Evolutionary conservation across 2,329 filamentous ascomycete species (phyloP).

Genomic region (Ophiostoma pallidulum): DNA sequence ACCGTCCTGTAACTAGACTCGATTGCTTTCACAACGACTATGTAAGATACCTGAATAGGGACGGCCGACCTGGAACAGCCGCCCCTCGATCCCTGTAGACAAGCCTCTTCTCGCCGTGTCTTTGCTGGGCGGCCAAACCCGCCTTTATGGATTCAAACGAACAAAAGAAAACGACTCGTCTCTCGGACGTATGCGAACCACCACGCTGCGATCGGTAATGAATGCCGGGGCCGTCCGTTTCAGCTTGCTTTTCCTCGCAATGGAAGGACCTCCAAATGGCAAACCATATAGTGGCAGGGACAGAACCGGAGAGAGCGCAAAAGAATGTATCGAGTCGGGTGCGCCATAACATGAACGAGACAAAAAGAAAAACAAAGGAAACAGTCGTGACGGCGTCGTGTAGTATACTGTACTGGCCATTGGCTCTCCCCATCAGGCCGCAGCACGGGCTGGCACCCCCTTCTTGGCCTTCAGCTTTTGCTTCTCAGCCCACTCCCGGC

Average conservation of each 20-base stretch:
- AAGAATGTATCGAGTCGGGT: neutral
- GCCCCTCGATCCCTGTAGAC: too few species aligned
- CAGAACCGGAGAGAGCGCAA: neutral
- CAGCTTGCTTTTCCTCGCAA: neutral
- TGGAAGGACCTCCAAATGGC: neutral
- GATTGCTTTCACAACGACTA: too few species aligned
- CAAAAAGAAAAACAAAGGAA: neutral
- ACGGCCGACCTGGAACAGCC: too few species aligned
- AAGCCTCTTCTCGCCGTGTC: neutral
- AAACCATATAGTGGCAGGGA: neutral
- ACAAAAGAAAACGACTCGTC: conserved; percentile 5
- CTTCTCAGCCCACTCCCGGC: conserved; percentile 51
- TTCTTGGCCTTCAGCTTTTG: conserved; percentile 16
- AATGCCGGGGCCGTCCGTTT: neutral
- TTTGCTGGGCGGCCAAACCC: neutral
- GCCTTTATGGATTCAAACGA: neutral
- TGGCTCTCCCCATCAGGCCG: too few species aligned
- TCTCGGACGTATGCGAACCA: too few species aligned
- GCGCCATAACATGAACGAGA: neutral
- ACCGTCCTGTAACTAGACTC: too few species aligned
- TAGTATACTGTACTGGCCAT: too few species aligned
- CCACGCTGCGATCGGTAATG: neutral
- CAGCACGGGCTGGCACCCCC: neutral
- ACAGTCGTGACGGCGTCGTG: neutral
- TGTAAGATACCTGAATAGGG: neutral